Conservation (phyloP, 371 early-diverging fungal genomes). For the Rhizoclosmatium hyalinum region DNA sequence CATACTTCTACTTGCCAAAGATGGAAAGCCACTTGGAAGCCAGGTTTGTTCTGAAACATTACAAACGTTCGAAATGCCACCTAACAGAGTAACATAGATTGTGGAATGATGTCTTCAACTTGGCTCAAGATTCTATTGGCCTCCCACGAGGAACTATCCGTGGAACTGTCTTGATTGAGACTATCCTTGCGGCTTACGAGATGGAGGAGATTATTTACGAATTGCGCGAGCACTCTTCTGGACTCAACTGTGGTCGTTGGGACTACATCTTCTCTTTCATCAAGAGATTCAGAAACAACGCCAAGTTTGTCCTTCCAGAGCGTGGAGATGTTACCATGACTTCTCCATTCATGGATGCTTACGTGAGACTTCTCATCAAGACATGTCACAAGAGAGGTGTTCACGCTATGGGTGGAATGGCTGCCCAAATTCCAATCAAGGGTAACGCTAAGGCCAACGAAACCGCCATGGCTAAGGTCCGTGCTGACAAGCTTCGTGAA, state of each 20-base stretch:
- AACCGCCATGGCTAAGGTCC: constrained; percentile 91
- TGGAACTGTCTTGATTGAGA: constrained; percentile 95
- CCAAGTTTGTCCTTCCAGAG: constrained; percentile 86
- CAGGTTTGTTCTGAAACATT: constrained; percentile 50
- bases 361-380: constrained; percentile 91
- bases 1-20: constrained; percentile 97
- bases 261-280: constrained; percentile 97
- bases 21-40: constrained; percentile 97
- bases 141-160: constrained; percentile 95
- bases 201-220: constrained; percentile 99
- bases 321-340: constrained; percentile 92
- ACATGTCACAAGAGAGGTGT: constrained; percentile 97
- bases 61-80: neutral
- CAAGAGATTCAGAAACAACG: constrained; percentile 90
- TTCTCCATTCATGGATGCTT: constrained; percentile 95
- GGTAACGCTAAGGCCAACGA: constrained; percentile 84
- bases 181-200: constrained; percentile 94
- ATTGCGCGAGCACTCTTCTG: constrained; percentile 93
- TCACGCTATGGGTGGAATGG: constrained; percentile 99
- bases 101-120: constrained; percentile 96
- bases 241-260: constrained; percentile 98
- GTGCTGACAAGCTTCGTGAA: constrained; percentile 91
- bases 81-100: constrained; percentile 55
- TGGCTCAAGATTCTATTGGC: constrained; percentile 86
- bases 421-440: constrained; percentile 97